A percentile compares a stretch with the other conserved stretches of the same genome.
Conservation (phyloP, 495 filamentous ascomycete species). For the Penicillium simplicissimum region DNA sequence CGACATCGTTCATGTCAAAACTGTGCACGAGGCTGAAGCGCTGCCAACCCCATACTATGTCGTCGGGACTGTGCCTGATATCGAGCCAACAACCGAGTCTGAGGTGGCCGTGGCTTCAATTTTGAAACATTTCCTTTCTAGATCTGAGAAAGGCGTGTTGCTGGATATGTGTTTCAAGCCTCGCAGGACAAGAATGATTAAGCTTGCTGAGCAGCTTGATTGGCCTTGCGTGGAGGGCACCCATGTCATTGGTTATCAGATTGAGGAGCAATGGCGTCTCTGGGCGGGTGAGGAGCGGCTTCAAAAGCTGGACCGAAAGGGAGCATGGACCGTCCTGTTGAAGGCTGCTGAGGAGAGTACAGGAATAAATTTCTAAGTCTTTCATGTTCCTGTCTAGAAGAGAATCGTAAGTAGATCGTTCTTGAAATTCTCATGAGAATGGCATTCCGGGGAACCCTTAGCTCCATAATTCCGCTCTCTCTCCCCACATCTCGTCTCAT, state of each 20-base stretch:
- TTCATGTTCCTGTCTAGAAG: too few species aligned
- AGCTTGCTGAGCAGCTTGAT: slow-evolving; percentile 48
- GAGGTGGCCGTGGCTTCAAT: slow-evolving; percentile 55
- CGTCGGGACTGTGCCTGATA: slow-evolving; percentile 64
- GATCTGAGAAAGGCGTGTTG: slow-evolving; percentile 54
- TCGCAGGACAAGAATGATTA: slow-evolving; percentile 57
- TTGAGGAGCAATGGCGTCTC: slow-evolving; percentile 62
- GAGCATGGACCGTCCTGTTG: slow-evolving; percentile 50
- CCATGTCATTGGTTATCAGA: slow-evolving; percentile 68
- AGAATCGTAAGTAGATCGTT: too few species aligned
- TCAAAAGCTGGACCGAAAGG: slow-evolving; percentile 48
- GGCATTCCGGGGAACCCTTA: neutral
- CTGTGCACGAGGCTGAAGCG: slow-evolving; percentile 49
- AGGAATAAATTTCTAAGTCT: slow-evolving; percentile 30
- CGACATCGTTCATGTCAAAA: slow-evolving; percentile 52
- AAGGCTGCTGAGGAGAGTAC: slow-evolving; percentile 33
- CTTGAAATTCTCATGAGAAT: neutral
- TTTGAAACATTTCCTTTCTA: slow-evolving; percentile 49
- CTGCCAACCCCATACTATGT: slow-evolving; percentile 55
- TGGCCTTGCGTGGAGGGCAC: slow-evolving; percentile 65
- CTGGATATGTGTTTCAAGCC: slow-evolving; percentile 77
- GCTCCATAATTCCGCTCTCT: neutral
- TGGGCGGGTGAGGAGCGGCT: slow-evolving; percentile 53
- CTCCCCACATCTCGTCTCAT: neutral
- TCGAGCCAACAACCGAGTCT: slow-evolving; percentile 51